These are phyloP conservation scores for Lenwebbia sp. DNA, from an alignment of 345 rosid genomes.

Conservation along the genomic window DNA sequence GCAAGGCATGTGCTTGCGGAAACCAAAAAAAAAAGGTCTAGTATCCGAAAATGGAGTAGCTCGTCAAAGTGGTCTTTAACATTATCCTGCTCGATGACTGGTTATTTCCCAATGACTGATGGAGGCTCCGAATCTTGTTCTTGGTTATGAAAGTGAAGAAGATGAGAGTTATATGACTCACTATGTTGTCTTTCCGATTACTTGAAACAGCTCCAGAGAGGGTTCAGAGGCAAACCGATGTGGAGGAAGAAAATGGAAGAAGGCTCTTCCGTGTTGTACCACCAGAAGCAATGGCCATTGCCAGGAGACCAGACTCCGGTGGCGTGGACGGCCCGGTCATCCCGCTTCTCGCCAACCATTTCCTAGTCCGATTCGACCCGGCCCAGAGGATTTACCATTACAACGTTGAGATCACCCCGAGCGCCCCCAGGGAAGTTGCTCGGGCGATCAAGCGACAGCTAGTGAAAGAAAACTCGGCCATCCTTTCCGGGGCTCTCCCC, in stretches of 20 bases:
- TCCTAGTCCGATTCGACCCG: slow-evolving; percentile 67
- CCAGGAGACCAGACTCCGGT: slow-evolving; percentile 78
- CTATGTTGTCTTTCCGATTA: not conserved
- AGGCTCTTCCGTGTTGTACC: slow-evolving; percentile 20
- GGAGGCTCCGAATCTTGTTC: not conserved
- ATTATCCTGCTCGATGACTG: not conserved
- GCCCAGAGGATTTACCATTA: slow-evolving; percentile 72
- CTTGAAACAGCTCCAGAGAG: slow-evolving; percentile 28
- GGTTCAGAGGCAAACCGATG: slow-evolving; percentile 7
- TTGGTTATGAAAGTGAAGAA: not conserved
- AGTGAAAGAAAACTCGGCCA: slow-evolving; percentile 38
- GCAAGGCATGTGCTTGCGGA: not conserved
- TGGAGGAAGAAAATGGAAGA: slow-evolving; percentile 29
- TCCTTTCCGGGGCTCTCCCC: slow-evolving; percentile 54
- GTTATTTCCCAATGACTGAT: not conserved
- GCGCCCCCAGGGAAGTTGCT: slow-evolving; percentile 74
- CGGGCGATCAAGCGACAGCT: slow-evolving; percentile 76
- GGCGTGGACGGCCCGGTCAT: slow-evolving; percentile 72
- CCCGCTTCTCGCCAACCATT: slow-evolving; percentile 87
- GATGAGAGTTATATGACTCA: not conserved
- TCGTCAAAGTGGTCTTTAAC: not conserved
- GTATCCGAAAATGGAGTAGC: not conserved
- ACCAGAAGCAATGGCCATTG: slow-evolving; percentile 30
- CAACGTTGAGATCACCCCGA: slow-evolving; percentile 78
- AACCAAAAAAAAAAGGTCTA: not conserved